Evolutionary conservation across 345 rosid genomes (phyloP), one percentile per base, ranked within the genome.

Genomic region (Hypericum androsaemum): DNA sequence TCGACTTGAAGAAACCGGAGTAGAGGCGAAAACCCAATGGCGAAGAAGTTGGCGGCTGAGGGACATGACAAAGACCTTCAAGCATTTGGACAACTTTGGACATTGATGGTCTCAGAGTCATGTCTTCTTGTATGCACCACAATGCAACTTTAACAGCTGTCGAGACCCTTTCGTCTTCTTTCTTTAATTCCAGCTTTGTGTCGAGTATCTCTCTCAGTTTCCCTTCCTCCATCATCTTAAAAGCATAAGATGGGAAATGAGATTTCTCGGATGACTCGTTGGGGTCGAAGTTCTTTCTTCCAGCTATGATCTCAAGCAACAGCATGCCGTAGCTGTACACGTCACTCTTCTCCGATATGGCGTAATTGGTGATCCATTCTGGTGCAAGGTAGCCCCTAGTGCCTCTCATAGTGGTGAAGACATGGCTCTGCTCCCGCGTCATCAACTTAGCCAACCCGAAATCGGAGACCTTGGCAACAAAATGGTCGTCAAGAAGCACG

Each of bases 121-220:
- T 90, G 22, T 90, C 96, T 66, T 90, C 96, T 59, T 90, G 96
- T 64, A 84, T 75, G 45, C 96, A 90, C 96, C 98, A 87, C 62
- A 90, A 69, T 5, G 98, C 96, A 22, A 84, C 88, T 73, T 74
- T 87, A 16, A 82, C 62, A 1, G 89, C 77, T 0, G 74, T 71
- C 9, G 43, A 39, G 32, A 84, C 76, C 47, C 82, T 70, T 40
- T 79, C 79, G 11, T 82, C 83, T 3, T 54, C 48, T 39, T 66
- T 73, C 17, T 71, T 75, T 0, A 70, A 59, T 37, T 53, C 58
- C 69, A 90, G 65, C 52, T 63, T 59, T 10, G 80, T 70, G 60
- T 90, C 98, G 0, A 90, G 80, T 45, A 84, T 71, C 5, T 90
- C 84, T 56, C 58, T 55, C 39, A 79, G 66, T 52, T 71, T 90